Conservation (phyloP, 2,329 filamentous ascomycete species). For the Tolypocladium paradoxum region DNA sequence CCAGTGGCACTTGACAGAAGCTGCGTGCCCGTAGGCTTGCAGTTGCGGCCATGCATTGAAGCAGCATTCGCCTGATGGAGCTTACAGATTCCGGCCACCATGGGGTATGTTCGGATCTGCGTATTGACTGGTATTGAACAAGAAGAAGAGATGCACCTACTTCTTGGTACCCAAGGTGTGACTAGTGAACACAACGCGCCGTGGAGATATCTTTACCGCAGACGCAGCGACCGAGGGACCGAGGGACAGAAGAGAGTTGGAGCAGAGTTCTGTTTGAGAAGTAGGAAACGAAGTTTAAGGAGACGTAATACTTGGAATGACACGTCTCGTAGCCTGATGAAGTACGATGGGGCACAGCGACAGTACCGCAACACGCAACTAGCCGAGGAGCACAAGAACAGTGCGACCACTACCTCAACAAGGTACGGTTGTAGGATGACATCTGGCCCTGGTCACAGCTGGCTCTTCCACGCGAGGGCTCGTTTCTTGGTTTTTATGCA, state of each 20-base stretch:
- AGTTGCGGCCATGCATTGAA: neutral
- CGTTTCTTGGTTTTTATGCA: too few relatives aligned
- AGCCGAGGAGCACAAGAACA: too few relatives aligned
- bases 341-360: too few relatives aligned
- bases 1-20: neutral
- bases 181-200: neutral
- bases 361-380: too few relatives aligned
- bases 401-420: too few relatives aligned
- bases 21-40: neutral
- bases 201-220: neutral
- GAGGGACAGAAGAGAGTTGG: too few relatives aligned
- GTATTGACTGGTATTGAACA: neutral
- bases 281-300: neutral
- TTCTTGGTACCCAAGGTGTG: neutral
- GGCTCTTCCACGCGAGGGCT: too few relatives aligned
- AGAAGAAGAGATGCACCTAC: neutral
- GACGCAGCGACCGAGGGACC: too few relatives aligned
- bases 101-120: neutral
- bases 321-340: too few relatives aligned
- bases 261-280: neutral
- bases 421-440: too few relatives aligned
- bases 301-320: too few relatives aligned
- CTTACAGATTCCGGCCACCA: neutral
- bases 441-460: too few relatives aligned
- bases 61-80: neutral